Conservation (phyloP, 768 basidiomycete species). For the Phanerodontia chrysosporium region DNA sequence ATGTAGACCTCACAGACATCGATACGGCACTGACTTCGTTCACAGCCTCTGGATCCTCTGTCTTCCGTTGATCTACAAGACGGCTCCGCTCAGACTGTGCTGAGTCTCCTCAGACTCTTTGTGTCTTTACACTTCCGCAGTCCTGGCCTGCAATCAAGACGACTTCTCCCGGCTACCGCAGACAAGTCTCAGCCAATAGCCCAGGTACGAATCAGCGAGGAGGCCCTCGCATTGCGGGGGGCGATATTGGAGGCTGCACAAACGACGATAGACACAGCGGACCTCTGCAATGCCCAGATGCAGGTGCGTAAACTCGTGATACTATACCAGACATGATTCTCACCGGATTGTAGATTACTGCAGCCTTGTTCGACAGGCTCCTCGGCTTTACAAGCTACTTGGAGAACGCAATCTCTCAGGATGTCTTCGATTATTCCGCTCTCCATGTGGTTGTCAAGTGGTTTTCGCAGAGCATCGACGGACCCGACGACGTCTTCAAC, state of each 20-base stretch:
- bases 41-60: background rate
- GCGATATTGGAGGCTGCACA: background rate
- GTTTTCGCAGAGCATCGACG: conserved; percentile 12
- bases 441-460: conserved; percentile 4
- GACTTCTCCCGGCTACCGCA: background rate
- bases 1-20: background rate
- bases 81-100: background rate
- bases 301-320: background rate
- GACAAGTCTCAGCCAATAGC: background rate
- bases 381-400: conserved; percentile 10
- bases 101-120: background rate
- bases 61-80: background rate
- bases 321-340: background rate
- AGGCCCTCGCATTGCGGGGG: background rate
- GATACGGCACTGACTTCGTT: background rate
- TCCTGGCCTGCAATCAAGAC: background rate
- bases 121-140: background rate
- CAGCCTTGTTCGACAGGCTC: background rate
- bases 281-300: background rate
- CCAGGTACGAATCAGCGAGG: background rate
- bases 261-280: background rate
- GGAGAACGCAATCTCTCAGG: background rate
- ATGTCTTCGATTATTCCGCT: conserved; percentile 14
- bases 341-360: background rate
- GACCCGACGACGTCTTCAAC: conserved; percentile 30